Evolutionary conservation across 2,329 filamentous ascomycete species (phyloP), one percentile per base, ranked within the genome.

Genomic region (Sporothrix protearum): DNA sequence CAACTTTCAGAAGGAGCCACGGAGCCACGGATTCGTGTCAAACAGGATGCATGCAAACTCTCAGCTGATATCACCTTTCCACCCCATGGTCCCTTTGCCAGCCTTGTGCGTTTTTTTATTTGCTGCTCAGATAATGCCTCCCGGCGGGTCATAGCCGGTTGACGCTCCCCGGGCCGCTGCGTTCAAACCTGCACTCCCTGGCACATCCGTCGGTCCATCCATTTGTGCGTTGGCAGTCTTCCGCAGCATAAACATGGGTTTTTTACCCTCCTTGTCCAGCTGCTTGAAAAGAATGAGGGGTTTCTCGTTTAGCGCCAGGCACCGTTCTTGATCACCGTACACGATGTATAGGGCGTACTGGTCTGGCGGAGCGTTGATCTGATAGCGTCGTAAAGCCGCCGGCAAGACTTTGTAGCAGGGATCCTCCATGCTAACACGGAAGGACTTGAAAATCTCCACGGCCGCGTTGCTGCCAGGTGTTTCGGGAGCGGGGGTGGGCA

Each of bases 161-260:
- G 81, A 80, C 12, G 80, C 80, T 19, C 85, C 84, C 69, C 85
- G 81, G 1, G 82, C 82, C 30, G 80, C 80, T 39, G 76, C 75
- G 10, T 81, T 82, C 33, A 88, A 78, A 12, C 86, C 86, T 7
- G 85, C 86, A 74, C 86, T 87, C 19, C 86, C 86, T 10, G 85
- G 85, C 0, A 82, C 81, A 59, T 86, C 85, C 19, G 75, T 78
- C 1, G 76, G 75, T 10, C 76, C 72, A 68, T 88, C 86, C 30
- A 81, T 81, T 68, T 82, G 82, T 10, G 85, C 85, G 51, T 84
- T 85, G 64, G 86, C 87, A 45, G 86, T 89, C 80, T 89, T 89
- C 71, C 96, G 85, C 71, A 99, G 84, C 96, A 99, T 99, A 78
- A 99, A 99, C 96, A 98, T 98, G 28, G 96, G 96, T 80, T 98